Base-by-base conservation (phyloP, 2,329 filamentous ascomycete species). In the Dactylellina drechsleri region DNA sequence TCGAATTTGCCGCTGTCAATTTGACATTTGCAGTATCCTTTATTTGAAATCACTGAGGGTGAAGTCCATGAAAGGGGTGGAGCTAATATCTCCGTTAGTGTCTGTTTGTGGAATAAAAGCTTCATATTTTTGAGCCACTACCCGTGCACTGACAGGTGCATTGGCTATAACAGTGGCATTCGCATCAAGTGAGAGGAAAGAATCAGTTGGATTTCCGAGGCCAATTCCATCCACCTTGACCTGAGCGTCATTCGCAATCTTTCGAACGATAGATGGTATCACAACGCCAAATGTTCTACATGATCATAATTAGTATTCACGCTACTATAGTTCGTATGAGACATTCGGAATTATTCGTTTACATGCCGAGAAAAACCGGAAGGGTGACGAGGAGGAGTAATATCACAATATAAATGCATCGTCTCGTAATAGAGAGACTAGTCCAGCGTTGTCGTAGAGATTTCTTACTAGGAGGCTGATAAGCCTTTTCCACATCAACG, bases 361-460 rank as follows among this genome's bases (percentile, higher is more conserved):
- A 90, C 88, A 90, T 81, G 43, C 88, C 82, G 43, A 86, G 83
- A 18, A 90, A 84, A 45, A 88, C 82, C 13, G 90, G 81, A 40
- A 88, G 83, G 49, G 85, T 80, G 53, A 88, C 81, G 75, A 84
- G 77, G 66, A 85, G 79, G 13, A 47, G 43, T 18, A 59, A 87
- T 80, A 15, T 83, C 80, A 90, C 82, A 71, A 89, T 80, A 78
- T 88, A 84, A 76, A 84, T 78, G 88, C 88, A 90, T 88, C 88
- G 90, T 78, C 86, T 89, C 77, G 82, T 84, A 79, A 81, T 84
- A 80, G 85, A 85, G 79, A 36, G 31, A 36, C 10, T 36, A 7
- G 31, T 5, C 31, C 31, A 36, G 31, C 31, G 31, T 36, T 88
- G 86, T 53, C 83, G 82, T 65, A 82, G 81, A 77, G 82, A 82